Base-by-base conservation (phyloP, 805 yeast species). In the Candida easanensis region DNA sequence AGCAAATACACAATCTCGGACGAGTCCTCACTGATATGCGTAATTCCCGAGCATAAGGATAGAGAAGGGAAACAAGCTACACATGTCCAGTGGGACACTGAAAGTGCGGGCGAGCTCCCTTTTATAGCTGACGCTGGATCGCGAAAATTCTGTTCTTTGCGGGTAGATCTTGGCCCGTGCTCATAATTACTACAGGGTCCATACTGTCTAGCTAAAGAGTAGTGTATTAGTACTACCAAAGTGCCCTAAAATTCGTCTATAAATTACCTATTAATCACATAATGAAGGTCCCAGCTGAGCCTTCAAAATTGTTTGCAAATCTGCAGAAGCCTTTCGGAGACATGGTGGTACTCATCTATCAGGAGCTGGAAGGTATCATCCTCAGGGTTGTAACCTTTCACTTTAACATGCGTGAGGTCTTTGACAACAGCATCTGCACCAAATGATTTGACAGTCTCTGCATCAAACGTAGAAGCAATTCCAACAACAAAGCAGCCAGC, bases 1-100 rank as follows among this genome's bases (percentile, higher is more conserved):
- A 91, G 99, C 99, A 91, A 91, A 91, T 88, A 93, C 98, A 91
- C 96, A 95, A 90, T 89, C 99, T 91, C 99, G 98, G 99, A 93
- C 97, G 96, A 90, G 89, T 93, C 99, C 98, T 91, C 99, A 91
- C 96, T 90, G 98, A 91, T 89, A 88, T 95, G 96, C 96, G 98
- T 93, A 91, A 89, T 91, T 96, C 98, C 98, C 99, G 84, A 85
- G 99, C 98, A 91, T 88, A 91, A 91, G 84, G 97, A 90, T 87
- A 74, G 67, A 65, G 74, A 71, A 54, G 18, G 28, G 42, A 33
- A 44, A 44, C 36, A 36, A n/a, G 3, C 20, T 31, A 21, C 10
- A 6, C 8, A 8, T 27, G 26, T 5, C 14, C 5, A 14, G 14
- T 4, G 19, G 19, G 14, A 4, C 21, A 5, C 6, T n/a, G n/a